These are phyloP conservation scores for Gossypium schwendimanii DNA, from an alignment of 441 rosid species.

Conservation along the genomic window DNA sequence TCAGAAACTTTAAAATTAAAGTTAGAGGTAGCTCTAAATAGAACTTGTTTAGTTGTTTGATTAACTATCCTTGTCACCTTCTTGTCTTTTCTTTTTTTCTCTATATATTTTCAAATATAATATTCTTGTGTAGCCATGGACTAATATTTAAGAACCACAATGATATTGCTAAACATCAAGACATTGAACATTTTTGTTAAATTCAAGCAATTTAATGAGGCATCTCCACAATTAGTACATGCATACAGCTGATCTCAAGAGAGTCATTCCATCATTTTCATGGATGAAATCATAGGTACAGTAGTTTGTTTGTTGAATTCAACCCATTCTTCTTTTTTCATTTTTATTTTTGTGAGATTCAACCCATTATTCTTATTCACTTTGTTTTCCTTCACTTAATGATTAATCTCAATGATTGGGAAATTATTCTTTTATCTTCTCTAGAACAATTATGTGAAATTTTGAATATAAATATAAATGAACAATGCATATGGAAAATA, in stretches of 20 bases:
- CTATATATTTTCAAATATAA: background rate
- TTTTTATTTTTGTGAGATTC: no score
- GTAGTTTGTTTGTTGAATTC: no score
- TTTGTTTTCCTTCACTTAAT: no score
- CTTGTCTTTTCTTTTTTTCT: background rate
- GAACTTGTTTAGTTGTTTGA: background rate
- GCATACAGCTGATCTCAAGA: background rate
- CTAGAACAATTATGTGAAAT: no score
- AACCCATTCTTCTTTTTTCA: no score
- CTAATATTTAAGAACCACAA: background rate
- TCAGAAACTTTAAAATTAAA: slow-evolving; percentile 21
- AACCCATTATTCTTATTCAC: no score
- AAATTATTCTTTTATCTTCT: no score
- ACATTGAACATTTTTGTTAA: background rate
- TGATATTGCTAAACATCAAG: slow-evolving; percentile 13
- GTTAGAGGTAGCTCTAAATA: background rate
- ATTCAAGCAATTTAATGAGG: background rate
- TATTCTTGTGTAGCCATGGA: background rate
- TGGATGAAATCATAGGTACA: no score
- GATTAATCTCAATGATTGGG: no score
- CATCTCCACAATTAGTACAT: background rate
- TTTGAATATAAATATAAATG: no score
- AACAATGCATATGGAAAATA: no score
- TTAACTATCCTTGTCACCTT: background rate
- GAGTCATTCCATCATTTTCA: background rate